A percentile compares a stretch with the other conserved stretches of the same genome.
Evolutionary conservation across 305 asterid genomes (phyloP).

Genomic region (Fraxinus dipetala): DNA sequence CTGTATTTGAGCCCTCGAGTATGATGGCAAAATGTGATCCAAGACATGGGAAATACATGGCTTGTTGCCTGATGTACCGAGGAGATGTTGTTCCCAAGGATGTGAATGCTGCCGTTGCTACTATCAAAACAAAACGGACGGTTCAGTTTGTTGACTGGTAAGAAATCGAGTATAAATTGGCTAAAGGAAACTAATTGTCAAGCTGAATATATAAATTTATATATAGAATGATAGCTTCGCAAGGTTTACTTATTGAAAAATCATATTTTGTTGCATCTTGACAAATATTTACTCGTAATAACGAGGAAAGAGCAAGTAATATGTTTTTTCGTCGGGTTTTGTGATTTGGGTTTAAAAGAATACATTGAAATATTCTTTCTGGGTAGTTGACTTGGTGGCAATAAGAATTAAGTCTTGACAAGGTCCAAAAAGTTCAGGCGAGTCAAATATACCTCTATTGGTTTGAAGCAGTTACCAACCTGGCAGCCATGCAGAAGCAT

Average conservation of each 20-base stretch:
- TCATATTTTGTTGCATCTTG: neutral
- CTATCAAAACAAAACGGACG: slow-evolving; percentile 50
- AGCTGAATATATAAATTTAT: neutral
- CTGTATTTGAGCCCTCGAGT: slow-evolving; percentile 51
- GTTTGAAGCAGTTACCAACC: neutral
- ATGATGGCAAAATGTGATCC: slow-evolving; percentile 64
- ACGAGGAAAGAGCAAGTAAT: neutral
- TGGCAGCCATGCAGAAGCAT: neutral
- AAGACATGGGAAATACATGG: slow-evolving; percentile 58
- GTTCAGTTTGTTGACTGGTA: slow-evolving; percentile 55
- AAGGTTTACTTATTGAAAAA: neutral
- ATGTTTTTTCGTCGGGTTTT: neutral
- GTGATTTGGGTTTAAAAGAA: neutral
- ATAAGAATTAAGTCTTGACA: neutral
- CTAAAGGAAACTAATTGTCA: neutral
- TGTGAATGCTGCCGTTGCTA: slow-evolving; percentile 54
- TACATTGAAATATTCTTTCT: neutral
- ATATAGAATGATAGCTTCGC: neutral
- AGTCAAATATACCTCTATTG: neutral
- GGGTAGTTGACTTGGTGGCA: neutral
- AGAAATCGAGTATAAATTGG: slow-evolving; percentile 1
- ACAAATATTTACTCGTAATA: neutral
- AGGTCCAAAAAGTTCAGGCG: neutral
- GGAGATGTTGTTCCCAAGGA: slow-evolving; percentile 62
- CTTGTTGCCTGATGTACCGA: slow-evolving; percentile 55